phyloP scores from a whole-genome alignment of 305 asterid genomes.

The Fraxinus albicans region DNA sequence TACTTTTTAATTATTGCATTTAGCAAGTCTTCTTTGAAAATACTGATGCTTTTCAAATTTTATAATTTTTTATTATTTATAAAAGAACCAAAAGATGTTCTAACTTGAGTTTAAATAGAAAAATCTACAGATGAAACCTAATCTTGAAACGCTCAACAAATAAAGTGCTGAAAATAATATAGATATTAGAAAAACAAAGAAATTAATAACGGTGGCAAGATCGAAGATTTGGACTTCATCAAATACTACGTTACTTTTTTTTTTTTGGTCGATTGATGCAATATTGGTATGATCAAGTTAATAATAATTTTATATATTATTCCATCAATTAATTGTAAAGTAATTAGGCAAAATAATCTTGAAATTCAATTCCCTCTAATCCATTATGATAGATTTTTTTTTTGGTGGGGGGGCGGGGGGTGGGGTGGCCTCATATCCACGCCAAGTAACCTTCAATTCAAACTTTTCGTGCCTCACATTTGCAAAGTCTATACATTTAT shows the following conservation, averaged over 20 bases:
- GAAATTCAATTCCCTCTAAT: background rate
- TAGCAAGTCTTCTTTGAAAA: background rate
- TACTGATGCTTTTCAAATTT: background rate
- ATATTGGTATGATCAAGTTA: background rate
- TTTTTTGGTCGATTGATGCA: background rate
- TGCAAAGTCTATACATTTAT: background rate
- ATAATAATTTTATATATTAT: too few relatives aligned
- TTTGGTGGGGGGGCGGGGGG: background rate
- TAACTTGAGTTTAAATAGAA: background rate
- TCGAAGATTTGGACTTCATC: background rate
- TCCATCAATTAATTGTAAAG: background rate
- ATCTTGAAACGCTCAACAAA: too few relatives aligned
- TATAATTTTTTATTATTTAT: too few relatives aligned
- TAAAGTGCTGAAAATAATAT: background rate
- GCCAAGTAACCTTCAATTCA: background rate
- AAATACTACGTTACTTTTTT: too few relatives aligned
- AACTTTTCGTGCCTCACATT: background rate
- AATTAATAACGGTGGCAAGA: too few relatives aligned
- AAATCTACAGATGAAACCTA: background rate
- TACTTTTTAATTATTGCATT: too few relatives aligned
- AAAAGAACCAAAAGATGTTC: background rate
- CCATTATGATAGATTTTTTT: background rate
- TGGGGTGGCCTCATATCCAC: background rate
- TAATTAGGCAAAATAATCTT: background rate
- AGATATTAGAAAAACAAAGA: too few relatives aligned